Percentiles rank a stretch among this genome's conserved stretches.
Conservation (phyloP, 192 early-diverging fungal species). For the Coemansia sp. region DNA sequence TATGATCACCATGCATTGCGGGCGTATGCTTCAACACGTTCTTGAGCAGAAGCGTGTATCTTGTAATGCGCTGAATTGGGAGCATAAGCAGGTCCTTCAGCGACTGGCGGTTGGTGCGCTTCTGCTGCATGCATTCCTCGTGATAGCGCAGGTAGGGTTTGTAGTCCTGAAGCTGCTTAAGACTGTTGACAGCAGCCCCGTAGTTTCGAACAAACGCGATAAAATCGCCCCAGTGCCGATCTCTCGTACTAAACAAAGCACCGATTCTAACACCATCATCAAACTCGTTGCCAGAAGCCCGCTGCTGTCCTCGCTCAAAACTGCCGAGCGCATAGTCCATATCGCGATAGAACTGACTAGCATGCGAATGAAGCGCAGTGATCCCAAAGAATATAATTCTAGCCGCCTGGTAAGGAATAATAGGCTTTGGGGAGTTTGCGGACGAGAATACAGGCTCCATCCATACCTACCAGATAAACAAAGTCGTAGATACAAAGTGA, state of each 20-base stretch:
- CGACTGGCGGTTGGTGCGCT: slow-evolving; percentile 54
- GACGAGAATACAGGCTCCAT: slow-evolving; percentile 55
- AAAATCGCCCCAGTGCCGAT: slow-evolving; percentile 50
- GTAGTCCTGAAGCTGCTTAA: slow-evolving; percentile 52
- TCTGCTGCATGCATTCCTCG: slow-evolving; percentile 50
- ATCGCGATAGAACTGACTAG: slow-evolving; percentile 52
- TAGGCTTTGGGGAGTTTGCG: slow-evolving; percentile 51
- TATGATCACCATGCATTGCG: slow-evolving; percentile 48
- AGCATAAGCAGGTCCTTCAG: slow-evolving; percentile 53
- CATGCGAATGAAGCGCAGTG: slow-evolving; percentile 46
- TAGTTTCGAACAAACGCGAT: slow-evolving; percentile 53
- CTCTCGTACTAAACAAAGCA: slow-evolving; percentile 42
- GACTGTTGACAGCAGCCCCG: slow-evolving; percentile 44
- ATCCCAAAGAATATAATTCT: slow-evolving; percentile 45
- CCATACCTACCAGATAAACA: slow-evolving; percentile 31
- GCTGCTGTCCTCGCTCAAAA: slow-evolving; percentile 44
- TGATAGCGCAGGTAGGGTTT: slow-evolving; percentile 51
- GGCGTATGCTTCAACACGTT: slow-evolving; percentile 53
- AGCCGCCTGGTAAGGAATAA: slow-evolving; percentile 53
- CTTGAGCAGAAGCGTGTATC: slow-evolving; percentile 53
- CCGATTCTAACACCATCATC: slow-evolving; percentile 53
- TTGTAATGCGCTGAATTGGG: slow-evolving; percentile 52
- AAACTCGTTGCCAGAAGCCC: slow-evolving; percentile 4
- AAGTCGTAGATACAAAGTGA: not conserved
- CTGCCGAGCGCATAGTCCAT: slow-evolving; percentile 48